A percentile compares a stretch with the other conserved stretches of the same genome.
These are phyloP conservation scores for Effrenium voratum DNA, from an alignment of 73 alveolate genomes.

Conservation along the genomic window DNA sequence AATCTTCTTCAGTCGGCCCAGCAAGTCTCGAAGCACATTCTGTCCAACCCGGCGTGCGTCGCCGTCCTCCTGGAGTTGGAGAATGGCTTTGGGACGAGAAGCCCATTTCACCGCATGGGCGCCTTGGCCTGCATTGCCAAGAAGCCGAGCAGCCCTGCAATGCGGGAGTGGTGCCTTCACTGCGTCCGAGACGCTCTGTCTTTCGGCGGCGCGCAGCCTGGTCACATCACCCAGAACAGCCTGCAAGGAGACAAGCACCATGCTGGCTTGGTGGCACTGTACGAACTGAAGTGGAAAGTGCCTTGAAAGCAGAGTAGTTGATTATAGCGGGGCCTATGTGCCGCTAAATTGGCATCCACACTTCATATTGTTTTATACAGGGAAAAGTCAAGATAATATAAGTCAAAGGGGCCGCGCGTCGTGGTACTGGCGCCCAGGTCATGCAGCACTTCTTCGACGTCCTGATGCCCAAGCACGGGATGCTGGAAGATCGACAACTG, in stretches of 20 bases:
- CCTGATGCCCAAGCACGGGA: neutral
- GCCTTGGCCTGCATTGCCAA: neutral
- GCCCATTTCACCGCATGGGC: neutral
- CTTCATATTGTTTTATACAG: neutral
- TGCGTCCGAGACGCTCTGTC: neutral
- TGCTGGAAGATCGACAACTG: conserved; percentile 1
- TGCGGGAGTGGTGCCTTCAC: conserved; percentile 2
- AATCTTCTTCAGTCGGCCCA: neutral
- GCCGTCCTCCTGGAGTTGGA: neutral
- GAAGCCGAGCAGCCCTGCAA: neutral
- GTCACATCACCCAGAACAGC: neutral
- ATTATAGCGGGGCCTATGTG: too few relatives aligned
- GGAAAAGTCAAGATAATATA: too few relatives aligned
- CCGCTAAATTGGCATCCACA: too few relatives aligned
- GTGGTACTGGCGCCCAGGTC: neutral
- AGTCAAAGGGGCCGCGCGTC: neutral
- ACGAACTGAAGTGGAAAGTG: conserved; percentile 1
- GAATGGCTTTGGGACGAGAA: neutral
- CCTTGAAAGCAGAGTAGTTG: neutral
- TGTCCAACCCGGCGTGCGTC: neutral
- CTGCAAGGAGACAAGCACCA: neutral
- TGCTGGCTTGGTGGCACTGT: neutral
- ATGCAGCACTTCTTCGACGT: neutral
- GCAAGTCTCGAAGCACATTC: neutral
- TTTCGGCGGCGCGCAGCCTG: neutral